Evolutionary conservation across 176 grass and related monocot genomes (phyloP).

Genomic region (Cocos nucifera): DNA sequence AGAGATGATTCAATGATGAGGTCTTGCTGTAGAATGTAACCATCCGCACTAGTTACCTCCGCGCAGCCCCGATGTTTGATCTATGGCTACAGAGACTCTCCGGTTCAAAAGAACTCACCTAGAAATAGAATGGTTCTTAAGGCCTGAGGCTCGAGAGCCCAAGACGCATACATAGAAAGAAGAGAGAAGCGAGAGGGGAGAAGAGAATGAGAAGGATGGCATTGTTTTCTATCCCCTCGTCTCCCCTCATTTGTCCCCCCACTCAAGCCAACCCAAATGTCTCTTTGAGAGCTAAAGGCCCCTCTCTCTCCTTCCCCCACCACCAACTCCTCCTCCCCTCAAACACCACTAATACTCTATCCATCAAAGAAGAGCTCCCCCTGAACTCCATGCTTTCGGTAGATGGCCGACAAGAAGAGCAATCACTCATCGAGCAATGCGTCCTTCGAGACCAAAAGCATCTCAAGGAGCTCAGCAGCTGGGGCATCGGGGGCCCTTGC

Average conservation of each 20-base stretch:
- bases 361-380: background rate
- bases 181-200: background rate
- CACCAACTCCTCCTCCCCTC: background rate
- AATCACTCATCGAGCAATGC: background rate
- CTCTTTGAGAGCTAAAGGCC: background rate
- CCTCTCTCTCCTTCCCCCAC: background rate
- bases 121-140: no score
- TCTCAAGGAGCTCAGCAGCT: conserved; percentile 15
- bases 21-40: background rate
- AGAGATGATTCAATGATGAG: background rate
- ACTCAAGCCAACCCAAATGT: background rate
- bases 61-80: background rate
- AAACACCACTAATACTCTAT: background rate
- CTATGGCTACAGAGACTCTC: background rate
- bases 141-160: no score
- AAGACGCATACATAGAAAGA: background rate
- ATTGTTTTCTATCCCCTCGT: background rate
- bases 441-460: conserved; percentile 2
- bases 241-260: conserved; percentile 3
- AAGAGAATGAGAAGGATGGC: conserved; percentile 5
- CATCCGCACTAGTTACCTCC: no score
- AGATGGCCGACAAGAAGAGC: background rate
- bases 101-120: background rate
- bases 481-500: conserved; percentile 17
- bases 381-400: background rate